Base-by-base conservation (phyloP, 495 filamentous ascomycete genomes). In the Hypomontagnella submonticulosa region DNA sequence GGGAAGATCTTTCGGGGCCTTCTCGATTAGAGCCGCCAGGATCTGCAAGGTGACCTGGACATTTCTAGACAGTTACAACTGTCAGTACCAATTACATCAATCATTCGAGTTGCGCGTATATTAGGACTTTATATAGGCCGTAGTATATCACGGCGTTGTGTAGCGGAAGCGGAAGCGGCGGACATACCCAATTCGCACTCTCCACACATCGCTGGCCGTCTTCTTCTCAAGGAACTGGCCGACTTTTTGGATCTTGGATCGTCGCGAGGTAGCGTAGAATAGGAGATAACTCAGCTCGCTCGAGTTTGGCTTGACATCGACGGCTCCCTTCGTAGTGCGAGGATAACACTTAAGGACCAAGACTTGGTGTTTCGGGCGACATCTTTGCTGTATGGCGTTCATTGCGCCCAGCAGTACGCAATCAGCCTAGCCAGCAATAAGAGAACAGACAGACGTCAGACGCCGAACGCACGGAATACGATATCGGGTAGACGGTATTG, bases 281-380 rank as follows among this genome's bases (percentile, higher is more conserved):
- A 97, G 86, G 50, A 97, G 85, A 73, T 97, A 97, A 73, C 91
- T 96, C 40, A 97, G 87, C 80, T 97, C 93, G 76, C 90, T 95
- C 42, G 91, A 89, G 73, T 97, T 97, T 7, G 93, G 92, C 76
- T 92, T 94, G 57, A 96, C 91, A 64, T 96, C 91, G 71, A 89
- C 85, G 44, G 91, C 91, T 60, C 90, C 91, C 77, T 96, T 97
- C 54, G 91, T 89, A 55, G 91, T 93, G 64, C 86, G 87, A 30
- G 93, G 93, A 77, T 96, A 97, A 81, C 93, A 97, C 76, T 96
- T 97, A 30, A 97, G 84, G 48, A 96, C 88, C 49, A 97, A 80
- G 58, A 96, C 88, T 82, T 97, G 93, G 76, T 97, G 93, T 77
- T 96, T 97, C 16, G 93, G 93, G 55, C 92, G 90, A 71, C 84